Evolutionary conservation across 139 green algal species (phyloP).

Genomic region (Chlorella sp.): DNA sequence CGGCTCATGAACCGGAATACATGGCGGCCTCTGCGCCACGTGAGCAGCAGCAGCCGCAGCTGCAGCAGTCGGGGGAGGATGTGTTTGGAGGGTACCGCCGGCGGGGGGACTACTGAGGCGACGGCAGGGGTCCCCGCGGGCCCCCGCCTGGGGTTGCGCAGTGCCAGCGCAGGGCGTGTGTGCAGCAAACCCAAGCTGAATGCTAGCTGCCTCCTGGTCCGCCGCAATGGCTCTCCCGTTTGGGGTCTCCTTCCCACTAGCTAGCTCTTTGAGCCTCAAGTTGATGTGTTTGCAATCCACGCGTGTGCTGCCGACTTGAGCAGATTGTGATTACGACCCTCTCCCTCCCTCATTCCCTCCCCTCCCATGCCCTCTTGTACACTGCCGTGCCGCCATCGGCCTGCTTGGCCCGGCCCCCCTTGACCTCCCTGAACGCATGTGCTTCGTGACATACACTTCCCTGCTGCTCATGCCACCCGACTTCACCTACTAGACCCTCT

Average conservation of each 20-base stretch:
- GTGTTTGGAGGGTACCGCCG: conserved; percentile 17
- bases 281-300: not conserved
- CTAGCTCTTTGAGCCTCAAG: no score
- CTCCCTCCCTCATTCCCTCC: not conserved
- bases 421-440: not conserved
- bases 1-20: no score
- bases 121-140: not conserved
- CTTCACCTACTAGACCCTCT: not conserved
- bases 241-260: not conserved
- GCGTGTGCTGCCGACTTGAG: not conserved
- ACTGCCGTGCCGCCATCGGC: not conserved
- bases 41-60: not conserved
- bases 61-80: not conserved
- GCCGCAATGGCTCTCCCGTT: no score
- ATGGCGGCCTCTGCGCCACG: no score
- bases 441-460: not conserved
- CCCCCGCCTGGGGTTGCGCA: not conserved
- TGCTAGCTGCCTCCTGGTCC: no score
- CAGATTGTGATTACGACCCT: not conserved
- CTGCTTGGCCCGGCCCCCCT: not conserved
- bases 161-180: not conserved
- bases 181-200: no score
- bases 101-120: not conserved
- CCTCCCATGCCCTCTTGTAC: not conserved
- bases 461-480: not conserved